Evolutionary conservation across 805 yeast genomes (phyloP).

Genomic region (Ogataea salicorniae): DNA sequence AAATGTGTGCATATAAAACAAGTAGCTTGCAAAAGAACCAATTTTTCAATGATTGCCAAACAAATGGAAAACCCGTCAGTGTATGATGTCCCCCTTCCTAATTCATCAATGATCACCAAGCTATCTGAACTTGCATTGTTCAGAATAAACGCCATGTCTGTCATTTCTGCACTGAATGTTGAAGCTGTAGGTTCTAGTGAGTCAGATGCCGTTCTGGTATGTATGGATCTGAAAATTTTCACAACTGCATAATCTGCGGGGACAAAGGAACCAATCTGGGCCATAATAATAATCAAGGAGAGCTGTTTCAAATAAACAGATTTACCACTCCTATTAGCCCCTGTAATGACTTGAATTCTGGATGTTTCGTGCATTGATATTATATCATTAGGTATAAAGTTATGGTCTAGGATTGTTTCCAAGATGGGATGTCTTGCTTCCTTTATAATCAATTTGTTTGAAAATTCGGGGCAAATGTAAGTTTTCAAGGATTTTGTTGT

Average conservation of each 20-base stretch:
- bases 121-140: conserved; percentile 26
- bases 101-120: conserved; percentile 47
- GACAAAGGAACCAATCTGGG: conserved; percentile 52
- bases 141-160: conserved; percentile 41
- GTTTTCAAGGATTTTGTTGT: conserved; percentile 10
- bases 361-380: conserved; percentile 32
- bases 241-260: conserved; percentile 41
- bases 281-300: conserved; percentile 44
- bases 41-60: conserved; percentile 37
- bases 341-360: conserved; percentile 46
- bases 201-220: conserved; percentile 36
- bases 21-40: conserved; percentile 25
- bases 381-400: conserved; percentile 37
- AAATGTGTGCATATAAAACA: conserved; percentile 44
- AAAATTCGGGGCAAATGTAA: conserved; percentile 35
- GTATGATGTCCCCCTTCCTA: conserved; percentile 48
- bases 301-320: conserved; percentile 52
- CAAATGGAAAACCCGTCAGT: conserved; percentile 52
- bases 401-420: conserved; percentile 17
- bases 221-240: conserved; percentile 35
- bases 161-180: conserved; percentile 43
- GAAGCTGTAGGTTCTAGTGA: conserved; percentile 32
- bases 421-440: conserved; percentile 40
- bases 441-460: conserved; percentile 27
- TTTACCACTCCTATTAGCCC: conserved; percentile 62